Evolutionary conservation across 2,329 filamentous ascomycete species (phyloP).

Genomic region (Daldinia sp.): DNA sequence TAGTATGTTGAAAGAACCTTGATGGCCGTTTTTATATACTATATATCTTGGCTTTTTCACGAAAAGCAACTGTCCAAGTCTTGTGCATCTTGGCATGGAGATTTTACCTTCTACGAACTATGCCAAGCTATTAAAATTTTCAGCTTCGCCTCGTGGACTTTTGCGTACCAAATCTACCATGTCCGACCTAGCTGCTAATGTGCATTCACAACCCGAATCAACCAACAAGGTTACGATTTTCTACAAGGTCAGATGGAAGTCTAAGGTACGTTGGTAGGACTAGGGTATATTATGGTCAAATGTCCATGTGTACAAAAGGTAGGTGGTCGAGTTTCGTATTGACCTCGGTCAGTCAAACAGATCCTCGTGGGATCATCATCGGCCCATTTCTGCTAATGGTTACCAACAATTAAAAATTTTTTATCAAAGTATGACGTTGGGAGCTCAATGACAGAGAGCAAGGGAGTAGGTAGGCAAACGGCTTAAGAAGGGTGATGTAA

Average conservation of each 20-base stretch:
- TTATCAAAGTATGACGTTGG: no score
- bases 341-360: neutral
- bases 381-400: neutral
- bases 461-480: no score
- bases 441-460: no score
- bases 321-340: neutral
- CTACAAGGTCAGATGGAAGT: neutral
- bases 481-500: no score
- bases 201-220: neutral
- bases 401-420: no score
- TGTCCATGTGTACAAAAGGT: neutral
- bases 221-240: slow-evolving; percentile 20
- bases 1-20: slow-evolving; percentile 24
- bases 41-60: slow-evolving; percentile 32
- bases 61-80: slow-evolving; percentile 11
- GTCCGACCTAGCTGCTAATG: neutral
- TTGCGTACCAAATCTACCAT: neutral
- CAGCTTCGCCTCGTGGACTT: neutral
- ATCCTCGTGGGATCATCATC: neutral
- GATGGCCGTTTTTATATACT: slow-evolving; percentile 28
- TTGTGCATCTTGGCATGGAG: slow-evolving; percentile 28
- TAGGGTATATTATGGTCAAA: neutral
- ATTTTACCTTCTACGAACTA: slow-evolving; percentile 8
- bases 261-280: neutral
- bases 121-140: slow-evolving; percentile 28